Base-by-base conservation (phyloP, 768 basidiomycete species). In the Russula brevipes region DNA sequence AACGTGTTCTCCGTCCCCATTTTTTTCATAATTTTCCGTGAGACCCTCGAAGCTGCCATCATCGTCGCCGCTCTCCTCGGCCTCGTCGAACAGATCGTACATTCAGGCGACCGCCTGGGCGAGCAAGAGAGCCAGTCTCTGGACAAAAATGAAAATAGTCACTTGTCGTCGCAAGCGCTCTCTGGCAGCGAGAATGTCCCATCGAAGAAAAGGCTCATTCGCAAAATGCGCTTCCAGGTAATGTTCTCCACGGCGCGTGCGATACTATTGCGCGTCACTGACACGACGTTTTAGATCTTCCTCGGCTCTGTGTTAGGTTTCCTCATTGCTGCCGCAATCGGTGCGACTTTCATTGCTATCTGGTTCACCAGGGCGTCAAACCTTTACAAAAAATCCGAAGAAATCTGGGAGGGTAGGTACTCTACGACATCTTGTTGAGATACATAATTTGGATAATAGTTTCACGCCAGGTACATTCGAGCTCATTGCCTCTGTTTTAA, bases 11-110 rank as follows among this genome's bases (percentile, higher is more conserved):
- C 89, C 61, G 82, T 95, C 60, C 86, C 93, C 70, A 93, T 98
- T 69, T 97, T 94, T 80, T 94, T 98, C 82, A 94, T 97, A 76
- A 86, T 95, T 76, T 94, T 96, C 74, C 85, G 94, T 72, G 94
- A 97, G 82, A 89, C 92, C 5, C 82, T 97, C 66, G 94, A 97
- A 79, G 90, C 93, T 4, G 85, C 85, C 47, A 89, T 98, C 78
- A 92, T 98, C 80, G 77, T 97, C 73, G 90, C 92, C 6, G 92
- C 96, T 61, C 83, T 98, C 53, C 87, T 96, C 57, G 86, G 90
- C 66, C 85, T 98, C 64, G 89, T 91, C n/a, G 86, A 96, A 70
- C 93, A 95, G 68, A 84, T 94, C 66, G 81, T 89, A 5, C 72
- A 57, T 46, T 42, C 46, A n/a, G 53, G 65, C 10, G 42, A 39